Evolutionary conservation across 2,329 filamentous ascomycete genomes (phyloP), one percentile per base, ranked within the genome.

Genomic region (Tolypocladium capitatum): DNA sequence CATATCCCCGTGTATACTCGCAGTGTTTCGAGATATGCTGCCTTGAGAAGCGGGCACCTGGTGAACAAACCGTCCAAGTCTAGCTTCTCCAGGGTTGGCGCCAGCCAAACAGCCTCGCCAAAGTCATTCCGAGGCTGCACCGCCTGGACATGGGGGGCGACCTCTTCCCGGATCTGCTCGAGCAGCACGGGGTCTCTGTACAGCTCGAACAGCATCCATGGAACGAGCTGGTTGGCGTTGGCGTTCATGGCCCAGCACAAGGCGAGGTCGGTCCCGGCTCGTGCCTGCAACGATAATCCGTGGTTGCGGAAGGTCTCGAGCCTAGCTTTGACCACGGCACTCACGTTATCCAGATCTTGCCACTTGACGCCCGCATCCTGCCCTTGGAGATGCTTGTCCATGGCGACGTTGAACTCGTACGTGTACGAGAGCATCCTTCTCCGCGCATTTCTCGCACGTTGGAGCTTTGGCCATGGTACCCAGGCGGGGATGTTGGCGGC

Each of bases 141-240:
- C 5, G 61, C 54, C 11, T 56, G 47, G 14, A 68, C 52, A 34
- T 55, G 60, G 0, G 62, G 60, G 8, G 57, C 58, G 46, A 71
- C 59, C 52, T 71, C 68, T 3, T 63, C 60, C 14, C 64, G 63
- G 27, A 72, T 57, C 24, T 65, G 59, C 30, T 56, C 57, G 1
- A 70, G 57, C 3, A 71, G 61, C 11, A 65, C 59, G 0, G 60
- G 55, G 21, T 70, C 66, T 10, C 63, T 60, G 48, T 63, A 64
- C 10, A 71, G 56, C 45, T 71, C 65, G 46, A 64, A 63, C 1
- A 72, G 53, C 52, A 70, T 60, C 69, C 70, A 73, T 6, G 61
- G 59, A 4, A 63, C 57, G 30, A 69, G 56, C 1, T 61, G 58
- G 31, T 67, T 62, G 2, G 66, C 60, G 47, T 67, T 68, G 24